Evolutionary conservation across 83 land plant genomes (phyloP).

Genomic region (Picea mariana): DNA sequence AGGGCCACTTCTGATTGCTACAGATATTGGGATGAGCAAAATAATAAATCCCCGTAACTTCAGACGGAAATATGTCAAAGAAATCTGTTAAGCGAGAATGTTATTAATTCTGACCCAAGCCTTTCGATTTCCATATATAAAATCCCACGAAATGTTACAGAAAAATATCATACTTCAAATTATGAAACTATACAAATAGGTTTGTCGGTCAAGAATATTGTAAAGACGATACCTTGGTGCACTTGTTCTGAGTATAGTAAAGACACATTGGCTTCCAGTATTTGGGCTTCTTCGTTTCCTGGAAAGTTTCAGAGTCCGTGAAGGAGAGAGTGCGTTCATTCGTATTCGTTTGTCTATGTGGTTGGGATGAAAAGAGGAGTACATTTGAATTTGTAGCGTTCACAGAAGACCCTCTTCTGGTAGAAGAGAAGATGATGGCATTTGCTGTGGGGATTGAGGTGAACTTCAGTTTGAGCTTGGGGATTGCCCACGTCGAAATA

Average conservation of each 20-base stretch:
- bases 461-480: no score
- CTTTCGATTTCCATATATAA: background rate
- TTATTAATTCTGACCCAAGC: no score
- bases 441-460: no score
- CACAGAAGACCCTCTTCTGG: no score
- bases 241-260: constrained; percentile 63
- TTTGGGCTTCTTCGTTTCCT: background rate
- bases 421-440: no score
- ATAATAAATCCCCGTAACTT: background rate
- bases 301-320: background rate
- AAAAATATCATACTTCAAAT: background rate
- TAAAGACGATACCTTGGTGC: constrained; percentile 47
- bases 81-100: background rate
- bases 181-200: background rate
- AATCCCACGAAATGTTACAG: background rate
- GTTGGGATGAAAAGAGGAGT: no score
- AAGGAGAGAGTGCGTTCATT: background rate
- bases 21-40: background rate
- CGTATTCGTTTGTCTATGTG: no score
- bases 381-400: no score
- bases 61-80: background rate
- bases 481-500: no score
- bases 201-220: background rate
- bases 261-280: constrained; percentile 74
- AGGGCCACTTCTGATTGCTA: background rate